Evolutionary conservation across 1,139 yeast species (phyloP), one percentile per base, ranked within the genome.

Genomic region (Taphrina confusa): DNA sequence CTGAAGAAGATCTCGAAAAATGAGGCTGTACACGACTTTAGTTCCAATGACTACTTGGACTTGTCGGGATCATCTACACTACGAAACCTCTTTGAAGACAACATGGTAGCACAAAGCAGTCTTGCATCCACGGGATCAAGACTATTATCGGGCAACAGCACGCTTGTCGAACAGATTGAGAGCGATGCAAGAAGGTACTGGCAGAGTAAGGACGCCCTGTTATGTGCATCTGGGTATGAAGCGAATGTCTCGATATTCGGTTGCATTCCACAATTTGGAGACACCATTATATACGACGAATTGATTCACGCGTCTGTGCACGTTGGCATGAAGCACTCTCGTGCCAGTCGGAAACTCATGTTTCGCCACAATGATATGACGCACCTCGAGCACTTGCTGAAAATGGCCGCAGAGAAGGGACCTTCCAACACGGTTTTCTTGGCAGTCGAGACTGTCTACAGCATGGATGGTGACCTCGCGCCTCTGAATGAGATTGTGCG

Each of bases 391-490:
- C 20, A 16, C 14, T 23, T 36, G 12, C 50, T 65, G 36, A 18
- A 27, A 8, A 25, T 22, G 2, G 33, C 61, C n/a, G 55, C 40
- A 11, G 16, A 40, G 22, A 57, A 36, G 27, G 30, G 49, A 20
- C 25, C 57, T 20, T 18, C 34, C 1, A 54, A 58, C 9, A 66
- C 65, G 34, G 62, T 69, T 5, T 69, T 69, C 50, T 46, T 69
- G 1, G 71, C 70, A 4, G 63, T 69, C 6, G 72, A 69, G 47
- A 64, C 68, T 4, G 68, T 69, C 4, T 69, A 69, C 59, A 68
- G 71, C 55, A 69, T 69, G 72, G 72, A 69, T 58, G 72, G 72
- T 22, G 72, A 69, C 50, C 47, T 62, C 1, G 67, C 68, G 3
- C 70, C 70, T 2, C 61, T 69, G 27, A 31, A 30, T 14, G 67